Evolutionary conservation across 495 filamentous ascomycete genomes (phyloP).

Genomic region (Darksidea phi): DNA sequence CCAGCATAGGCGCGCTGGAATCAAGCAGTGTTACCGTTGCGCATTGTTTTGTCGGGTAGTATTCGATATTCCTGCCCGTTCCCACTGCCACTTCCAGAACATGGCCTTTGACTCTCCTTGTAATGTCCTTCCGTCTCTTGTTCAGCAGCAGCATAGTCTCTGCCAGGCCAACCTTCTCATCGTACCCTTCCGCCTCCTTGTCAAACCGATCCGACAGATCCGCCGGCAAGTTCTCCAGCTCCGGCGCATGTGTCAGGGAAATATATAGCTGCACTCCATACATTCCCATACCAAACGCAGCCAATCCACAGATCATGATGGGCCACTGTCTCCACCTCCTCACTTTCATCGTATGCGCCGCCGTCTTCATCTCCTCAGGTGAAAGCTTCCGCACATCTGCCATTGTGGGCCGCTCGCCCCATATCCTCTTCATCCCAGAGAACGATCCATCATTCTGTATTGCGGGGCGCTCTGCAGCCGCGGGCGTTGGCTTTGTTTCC

Average conservation of each 20-base stretch:
- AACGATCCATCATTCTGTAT: neutral
- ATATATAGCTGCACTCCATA: conserved; percentile 35
- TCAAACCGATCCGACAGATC: conserved; percentile 43
- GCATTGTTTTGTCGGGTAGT: conserved; percentile 56
- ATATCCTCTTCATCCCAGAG: neutral
- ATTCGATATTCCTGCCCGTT: conserved; percentile 82
- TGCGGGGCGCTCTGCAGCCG: neutral
- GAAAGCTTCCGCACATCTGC: conserved; percentile 1
- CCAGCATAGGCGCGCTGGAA: conserved; percentile 63
- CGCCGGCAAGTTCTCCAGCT: conserved; percentile 24
- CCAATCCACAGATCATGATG: conserved; percentile 25
- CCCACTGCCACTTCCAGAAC: conserved; percentile 88
- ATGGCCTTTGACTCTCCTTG: conserved; percentile 60
- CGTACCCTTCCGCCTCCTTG: conserved; percentile 39
- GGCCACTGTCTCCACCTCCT: conserved; percentile 20
- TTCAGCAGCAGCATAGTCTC: conserved; percentile 40
- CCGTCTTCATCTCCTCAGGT: neutral
- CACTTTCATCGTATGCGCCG: conserved; percentile 7
- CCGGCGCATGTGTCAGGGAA: conserved; percentile 16
- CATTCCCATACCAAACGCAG: conserved; percentile 30
- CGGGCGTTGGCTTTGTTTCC: neutral
- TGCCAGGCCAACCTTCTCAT: conserved; percentile 38
- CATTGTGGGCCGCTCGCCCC: neutral
- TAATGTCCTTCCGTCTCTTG: conserved; percentile 18
- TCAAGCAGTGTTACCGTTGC: conserved; percentile 62